Base-by-base conservation (phyloP, 75 land plant species). In the Picea glauca region DNA sequence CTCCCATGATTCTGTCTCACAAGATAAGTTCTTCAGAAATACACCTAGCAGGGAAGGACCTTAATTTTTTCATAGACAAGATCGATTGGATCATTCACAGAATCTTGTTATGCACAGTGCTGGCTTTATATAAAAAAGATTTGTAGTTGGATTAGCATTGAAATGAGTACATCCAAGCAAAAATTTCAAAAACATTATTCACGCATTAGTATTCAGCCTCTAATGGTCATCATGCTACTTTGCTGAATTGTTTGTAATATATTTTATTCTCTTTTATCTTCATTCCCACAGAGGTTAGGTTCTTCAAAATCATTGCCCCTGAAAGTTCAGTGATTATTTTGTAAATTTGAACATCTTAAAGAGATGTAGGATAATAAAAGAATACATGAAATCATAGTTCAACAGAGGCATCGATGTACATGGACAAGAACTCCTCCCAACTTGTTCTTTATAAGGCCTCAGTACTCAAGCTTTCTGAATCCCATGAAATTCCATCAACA, bases 401-500 rank as follows among this genome's bases (percentile, higher is more conserved):
- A 40, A 38, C 20, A n/a, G 50, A 70, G n/a, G 23, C 13, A 70
- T 43, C 73, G n/a, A 4, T n/a, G 54, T 50, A 46, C 50, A 46
- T 46, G 8, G 5, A 50, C 54, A 50, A 50, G 54, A 50, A 50
- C 54, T 70, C 13, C 23, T 6, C 14, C 4, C 20, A 38, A 65
- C 0, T 13, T 1, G 43, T 70, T 70, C 54, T 70, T 18, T 70
- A 7, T 20, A 40, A 43, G 23, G 15, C 11, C 50, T 6, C 54
- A 18, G 26, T 35, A 20, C 54, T 70, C 73, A 40, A 18, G 50
- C 21, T 70, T 21, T 40, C 5, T 5, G 73, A 70, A 43, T 43
- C 23, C 73, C 23, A 70, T 70, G 73, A 40, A 20, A 70, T 70
- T 43, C n/a, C 73, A 43, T 46, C 54, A 20, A n/a, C 35, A 70